phyloP scores from a whole-genome alignment of 768 basidiomycete species.

The Mrakia frigida region DNA sequence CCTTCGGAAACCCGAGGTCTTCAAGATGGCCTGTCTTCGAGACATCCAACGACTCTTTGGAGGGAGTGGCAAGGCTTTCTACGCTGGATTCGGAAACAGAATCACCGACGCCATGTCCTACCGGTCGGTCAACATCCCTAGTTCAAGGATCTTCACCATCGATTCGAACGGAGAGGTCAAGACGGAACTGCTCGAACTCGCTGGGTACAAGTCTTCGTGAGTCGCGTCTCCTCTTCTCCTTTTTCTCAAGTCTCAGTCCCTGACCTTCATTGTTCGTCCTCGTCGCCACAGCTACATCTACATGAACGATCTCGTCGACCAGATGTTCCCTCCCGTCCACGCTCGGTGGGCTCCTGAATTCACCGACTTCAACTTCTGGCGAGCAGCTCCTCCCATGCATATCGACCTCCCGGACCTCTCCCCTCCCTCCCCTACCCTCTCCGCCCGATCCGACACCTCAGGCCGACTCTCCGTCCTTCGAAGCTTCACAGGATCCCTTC shows the following conservation, averaged over 20 bases:
- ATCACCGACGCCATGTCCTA: conserved; percentile 99
- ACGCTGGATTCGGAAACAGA: conserved; percentile 95
- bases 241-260: conserved; percentile 65
- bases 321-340: conserved; percentile 96
- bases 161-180: conserved; percentile 92
- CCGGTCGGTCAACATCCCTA: conserved; percentile 87
- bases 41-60: conserved; percentile 91
- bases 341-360: conserved; percentile 80
- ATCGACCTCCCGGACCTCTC: conserved; percentile 50
- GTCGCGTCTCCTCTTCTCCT: conserved; percentile 40
- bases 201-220: conserved; percentile 93
- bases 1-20: conserved; percentile 98
- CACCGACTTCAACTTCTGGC: conserved; percentile 98
- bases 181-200: conserved; percentile 91
- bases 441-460: conserved; percentile 84
- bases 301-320: conserved; percentile 99
- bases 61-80: conserved; percentile 64
- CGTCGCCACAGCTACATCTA: conserved; percentile 70
- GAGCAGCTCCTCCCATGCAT: conserved; percentile 65
- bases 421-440: conserved; percentile 88
- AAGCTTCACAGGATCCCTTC: conserved; percentile 42
- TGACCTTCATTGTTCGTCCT: neutral
- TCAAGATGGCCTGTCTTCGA: conserved; percentile 98
- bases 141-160: conserved; percentile 89
- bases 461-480: conserved; percentile 43